Evolutionary conservation across 2,329 filamentous ascomycete species (phyloP).

Genomic region (Fusarium dlaminii): DNA sequence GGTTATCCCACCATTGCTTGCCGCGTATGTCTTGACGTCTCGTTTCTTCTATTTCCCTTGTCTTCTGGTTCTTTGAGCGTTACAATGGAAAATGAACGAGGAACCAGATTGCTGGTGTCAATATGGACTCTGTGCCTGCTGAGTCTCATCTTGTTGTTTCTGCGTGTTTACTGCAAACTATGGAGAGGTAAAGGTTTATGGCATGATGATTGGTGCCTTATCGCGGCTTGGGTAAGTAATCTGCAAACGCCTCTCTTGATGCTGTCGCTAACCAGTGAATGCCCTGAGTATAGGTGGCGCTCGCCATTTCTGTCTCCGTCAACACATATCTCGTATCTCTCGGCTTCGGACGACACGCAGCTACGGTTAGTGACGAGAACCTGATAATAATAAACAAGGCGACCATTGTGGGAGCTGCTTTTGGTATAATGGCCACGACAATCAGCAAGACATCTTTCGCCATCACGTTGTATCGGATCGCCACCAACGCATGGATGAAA

Average conservation of each 20-base stretch:
- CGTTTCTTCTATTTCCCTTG: background rate
- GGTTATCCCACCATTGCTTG: background rate
- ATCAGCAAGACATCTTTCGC: conserved; percentile 52
- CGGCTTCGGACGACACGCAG: conserved; percentile 40
- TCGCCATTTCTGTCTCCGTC: conserved; percentile 44
- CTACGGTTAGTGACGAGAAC: conserved; percentile 37
- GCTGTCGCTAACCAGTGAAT: background rate
- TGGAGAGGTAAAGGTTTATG: conserved; percentile 48
- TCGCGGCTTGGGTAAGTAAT: conserved; percentile 48
- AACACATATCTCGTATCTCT: conserved; percentile 47
- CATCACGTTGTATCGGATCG: conserved; percentile 48
- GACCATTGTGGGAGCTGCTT: conserved; percentile 42
- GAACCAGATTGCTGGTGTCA: conserved; percentile 43
- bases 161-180: conserved; percentile 51
- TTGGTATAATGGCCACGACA: conserved; percentile 48
- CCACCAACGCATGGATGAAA: conserved; percentile 40
- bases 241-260: background rate
- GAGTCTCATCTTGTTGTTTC: conserved; percentile 40
- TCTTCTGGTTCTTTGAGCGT: background rate
- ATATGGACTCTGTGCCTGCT: conserved; percentile 44
- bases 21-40: background rate
- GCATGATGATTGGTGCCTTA: conserved; percentile 51
- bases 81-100: conserved; percentile 35
- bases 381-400: conserved; percentile 41
- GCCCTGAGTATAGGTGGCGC: conserved; percentile 30